Evolutionary conservation across 805 yeast species (phyloP).

Genomic region (Pichia paraexigua): DNA sequence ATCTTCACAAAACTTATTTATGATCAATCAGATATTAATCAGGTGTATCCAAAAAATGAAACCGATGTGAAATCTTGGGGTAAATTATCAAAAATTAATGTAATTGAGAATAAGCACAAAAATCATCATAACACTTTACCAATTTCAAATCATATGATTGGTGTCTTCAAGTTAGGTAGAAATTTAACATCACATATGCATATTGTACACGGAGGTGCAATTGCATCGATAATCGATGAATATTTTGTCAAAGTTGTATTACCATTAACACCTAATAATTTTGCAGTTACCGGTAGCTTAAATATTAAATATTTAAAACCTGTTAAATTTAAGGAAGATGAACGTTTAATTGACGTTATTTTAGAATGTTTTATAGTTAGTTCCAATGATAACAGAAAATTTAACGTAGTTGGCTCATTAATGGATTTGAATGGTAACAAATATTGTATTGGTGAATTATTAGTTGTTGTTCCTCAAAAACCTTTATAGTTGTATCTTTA

Average conservation of each 20-base stretch:
- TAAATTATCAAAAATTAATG: background rate
- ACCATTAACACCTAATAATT: constrained; percentile 34
- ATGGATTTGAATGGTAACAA: constrained; percentile 12
- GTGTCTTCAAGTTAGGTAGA: constrained; percentile 40
- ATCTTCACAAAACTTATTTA: constrained; percentile 15
- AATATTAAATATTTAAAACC: constrained; percentile 34
- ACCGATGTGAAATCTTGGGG: background rate
- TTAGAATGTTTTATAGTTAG: constrained; percentile 19
- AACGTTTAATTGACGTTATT: constrained; percentile 12
- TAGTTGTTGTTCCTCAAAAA: constrained; percentile 20
- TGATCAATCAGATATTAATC: constrained; percentile 5
- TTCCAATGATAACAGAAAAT: constrained; percentile 11
- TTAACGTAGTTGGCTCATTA: constrained; percentile 18
- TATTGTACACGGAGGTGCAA: constrained; percentile 45
- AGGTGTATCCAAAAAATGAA: background rate
- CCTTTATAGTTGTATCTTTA: background rate
- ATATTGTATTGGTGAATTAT: constrained; percentile 20
- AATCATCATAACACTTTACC: background rate
- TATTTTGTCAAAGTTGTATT: constrained; percentile 45
- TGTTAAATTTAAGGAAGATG: constrained; percentile 11
- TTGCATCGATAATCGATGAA: constrained; percentile 47
- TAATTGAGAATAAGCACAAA: background rate
- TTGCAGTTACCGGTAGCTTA: constrained; percentile 45
- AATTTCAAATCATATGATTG: constrained; percentile 33
- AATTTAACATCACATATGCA: constrained; percentile 40